A percentile compares a stretch with the other conserved stretches of the same genome.
Evolutionary conservation across 441 rosid species (phyloP).

Genomic region (Geranium incanum): DNA sequence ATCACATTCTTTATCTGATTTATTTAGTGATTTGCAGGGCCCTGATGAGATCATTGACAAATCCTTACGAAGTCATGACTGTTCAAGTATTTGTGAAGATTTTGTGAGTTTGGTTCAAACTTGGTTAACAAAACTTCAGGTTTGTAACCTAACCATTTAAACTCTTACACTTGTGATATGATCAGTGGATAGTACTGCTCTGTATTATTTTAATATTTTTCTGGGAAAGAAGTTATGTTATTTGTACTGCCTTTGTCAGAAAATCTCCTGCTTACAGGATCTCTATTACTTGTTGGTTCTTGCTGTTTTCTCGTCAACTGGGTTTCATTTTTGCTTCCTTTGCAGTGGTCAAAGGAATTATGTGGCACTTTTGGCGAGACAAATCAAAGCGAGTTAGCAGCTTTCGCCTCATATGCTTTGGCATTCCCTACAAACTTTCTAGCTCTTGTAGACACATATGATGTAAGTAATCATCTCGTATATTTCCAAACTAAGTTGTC

Average conservation of each 20-base stretch:
- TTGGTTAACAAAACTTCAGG: constrained; percentile 79
- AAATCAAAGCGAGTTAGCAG: constrained; percentile 86
- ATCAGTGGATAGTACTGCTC: neutral
- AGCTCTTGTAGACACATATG: constrained; percentile 94
- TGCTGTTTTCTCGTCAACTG: neutral
- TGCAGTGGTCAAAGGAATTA: constrained; percentile 54
- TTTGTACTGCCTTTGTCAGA: neutral
- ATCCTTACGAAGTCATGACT: constrained; percentile 50
- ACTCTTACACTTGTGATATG: neutral
- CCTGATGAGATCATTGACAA: constrained; percentile 72
- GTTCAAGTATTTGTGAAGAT: constrained; percentile 62
- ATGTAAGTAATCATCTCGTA: constrained; percentile 44
- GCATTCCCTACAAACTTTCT: constrained; percentile 74
- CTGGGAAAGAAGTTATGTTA: neutral
- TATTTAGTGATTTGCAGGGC: constrained; percentile 43
- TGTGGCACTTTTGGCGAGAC: constrained; percentile 64
- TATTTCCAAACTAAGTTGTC: neutral
- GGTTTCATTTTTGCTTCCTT: constrained; percentile 22
- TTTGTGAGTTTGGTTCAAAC: constrained; percentile 65
- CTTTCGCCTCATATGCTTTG: constrained; percentile 80
- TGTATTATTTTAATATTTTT: neutral
- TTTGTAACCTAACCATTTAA: constrained; percentile 17
- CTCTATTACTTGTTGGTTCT: neutral
- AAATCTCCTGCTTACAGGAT: neutral
- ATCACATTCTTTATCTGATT: constrained; percentile 13